Base-by-base conservation (phyloP, 2,329 filamentous ascomycete species). In the Calycina herbarum region DNA sequence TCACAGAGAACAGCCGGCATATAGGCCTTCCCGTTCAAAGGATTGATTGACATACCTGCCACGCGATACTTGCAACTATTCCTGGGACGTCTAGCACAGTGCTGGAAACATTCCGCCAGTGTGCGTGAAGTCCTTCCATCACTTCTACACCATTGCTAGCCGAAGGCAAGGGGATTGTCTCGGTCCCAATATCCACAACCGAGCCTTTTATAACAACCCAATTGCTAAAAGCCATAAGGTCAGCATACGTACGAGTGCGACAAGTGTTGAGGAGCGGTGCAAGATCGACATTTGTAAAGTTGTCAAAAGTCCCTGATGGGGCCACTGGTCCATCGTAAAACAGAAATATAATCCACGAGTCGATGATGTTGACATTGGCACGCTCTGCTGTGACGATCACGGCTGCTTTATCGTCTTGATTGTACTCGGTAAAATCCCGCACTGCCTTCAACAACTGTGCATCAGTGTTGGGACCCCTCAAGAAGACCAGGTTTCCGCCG, bases 351-450 rank as follows among this genome's bases (percentile, higher is more conserved):
- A 56, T 56, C 51, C 51, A 56, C 5, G 40, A 45, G 6, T 45
- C 40, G 17, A 45, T 45, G 11, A 56, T 27, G n/a, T 56, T 27
- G 13, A 31, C 51, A 11, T 24, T 27, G 11, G 51, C 51, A 17
- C 20, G 20, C 13, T 56, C 20, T 56, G 51, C 27, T 56, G 51
- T 56, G 5, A 56, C 51, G 3, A 56, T 56, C 2, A 56, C 20
- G 1, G 51, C 51, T 11, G 51, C 20, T 11, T 56, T 56, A 17
- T 24, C 11, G 29, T 56, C 51, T 56, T 24, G 51, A 20, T 56
- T 17, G 20, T 56, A 56, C 27, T 56, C 51, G 7, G 51, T 56
- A 56, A 56, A 56, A 56, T 56, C 51, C n/a, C 51, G 20, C 8
- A 56, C 51, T 11, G 51, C 27, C 20, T 24, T 31, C 51, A 56